A percentile compares a stretch with the other conserved stretches of the same genome.
Evolutionary conservation across 352 stramenopile species (phyloP).

Genomic region (Pythium angustatum): DNA sequence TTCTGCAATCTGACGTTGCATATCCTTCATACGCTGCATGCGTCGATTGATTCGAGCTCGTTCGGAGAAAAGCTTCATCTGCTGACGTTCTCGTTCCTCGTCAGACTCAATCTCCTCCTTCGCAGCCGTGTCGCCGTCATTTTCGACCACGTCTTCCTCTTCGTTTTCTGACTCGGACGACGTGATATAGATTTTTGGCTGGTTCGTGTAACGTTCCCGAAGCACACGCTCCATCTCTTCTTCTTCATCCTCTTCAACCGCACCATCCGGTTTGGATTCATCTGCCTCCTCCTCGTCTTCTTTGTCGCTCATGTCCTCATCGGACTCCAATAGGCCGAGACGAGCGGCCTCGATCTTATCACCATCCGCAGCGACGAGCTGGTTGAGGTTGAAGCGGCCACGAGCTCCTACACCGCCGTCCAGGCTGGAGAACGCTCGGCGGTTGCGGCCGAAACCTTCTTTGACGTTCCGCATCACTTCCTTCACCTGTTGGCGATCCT

Average conservation of each 20-base stretch:
- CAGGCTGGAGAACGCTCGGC: constrained; percentile 65
- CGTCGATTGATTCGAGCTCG: constrained; percentile 79
- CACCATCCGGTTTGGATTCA: constrained; percentile 39
- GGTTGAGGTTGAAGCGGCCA: constrained; percentile 82
- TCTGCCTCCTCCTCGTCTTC: constrained; percentile 46
- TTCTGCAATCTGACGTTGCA: constrained; percentile 61
- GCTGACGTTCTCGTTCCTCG: constrained; percentile 76
- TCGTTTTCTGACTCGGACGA: constrained; percentile 82
- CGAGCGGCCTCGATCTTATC: constrained; percentile 76
- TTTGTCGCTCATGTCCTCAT: constrained; percentile 71
- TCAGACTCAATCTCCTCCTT: constrained; percentile 70
- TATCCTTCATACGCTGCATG: constrained; percentile 85
- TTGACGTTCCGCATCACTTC: constrained; percentile 90
- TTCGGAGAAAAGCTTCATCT: constrained; percentile 88
- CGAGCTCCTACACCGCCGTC: constrained; percentile 54
- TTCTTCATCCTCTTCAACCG: constrained; percentile 61
- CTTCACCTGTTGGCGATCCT: constrained; percentile 72
- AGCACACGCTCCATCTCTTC: constrained; percentile 84
- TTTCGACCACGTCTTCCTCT: constrained; percentile 49
- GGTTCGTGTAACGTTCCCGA: constrained; percentile 67
- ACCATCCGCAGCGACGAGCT: constrained; percentile 80
- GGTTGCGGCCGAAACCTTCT: constrained; percentile 84
- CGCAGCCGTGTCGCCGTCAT: constrained; percentile 54
- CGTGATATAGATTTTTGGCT: constrained; percentile 87
- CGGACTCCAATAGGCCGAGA: constrained; percentile 74